Evolutionary conservation across 768 basidiomycete species (phyloP).

Genomic region (Russula lepida): DNA sequence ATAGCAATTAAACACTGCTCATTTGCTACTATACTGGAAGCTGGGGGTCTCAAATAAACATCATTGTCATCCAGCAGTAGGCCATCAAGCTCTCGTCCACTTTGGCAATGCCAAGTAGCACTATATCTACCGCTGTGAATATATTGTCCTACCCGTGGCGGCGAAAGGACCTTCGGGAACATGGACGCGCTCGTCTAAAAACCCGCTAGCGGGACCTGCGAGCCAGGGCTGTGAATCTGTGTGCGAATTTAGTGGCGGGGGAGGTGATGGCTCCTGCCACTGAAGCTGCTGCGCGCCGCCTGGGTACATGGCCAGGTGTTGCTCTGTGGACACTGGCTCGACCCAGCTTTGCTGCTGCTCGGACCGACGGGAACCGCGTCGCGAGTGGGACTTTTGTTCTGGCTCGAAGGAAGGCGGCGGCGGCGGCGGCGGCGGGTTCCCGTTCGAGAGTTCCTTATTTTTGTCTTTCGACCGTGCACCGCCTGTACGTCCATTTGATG

Average conservation of each 20-base stretch:
- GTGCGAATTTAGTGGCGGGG: conserved; percentile 3
- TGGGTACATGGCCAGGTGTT: not conserved
- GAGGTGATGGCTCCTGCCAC: conserved; percentile 1
- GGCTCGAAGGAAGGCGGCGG: not conserved
- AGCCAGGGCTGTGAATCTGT: conserved; percentile 16
- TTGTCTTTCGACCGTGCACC: conserved; percentile 16
- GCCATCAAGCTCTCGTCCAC: not conserved
- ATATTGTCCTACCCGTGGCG: conserved; percentile 21
- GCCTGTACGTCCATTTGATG: conserved; percentile 14
- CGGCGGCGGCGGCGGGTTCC: not conserved
- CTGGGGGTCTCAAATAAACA: not conserved
- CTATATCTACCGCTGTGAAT: conserved; percentile 18
- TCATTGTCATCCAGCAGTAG: not conserved
- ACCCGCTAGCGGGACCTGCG: conserved; percentile 20
- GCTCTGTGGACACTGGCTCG: not conserved
- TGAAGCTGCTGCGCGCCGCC: conserved; percentile 5
- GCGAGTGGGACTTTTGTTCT: conserved; percentile 4
- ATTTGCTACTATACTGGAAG: not conserved
- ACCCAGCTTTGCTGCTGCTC: conserved; percentile 12
- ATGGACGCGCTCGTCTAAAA: conserved; percentile 15
- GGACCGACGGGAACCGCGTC: conserved; percentile 18
- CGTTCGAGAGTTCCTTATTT: conserved; percentile 11
- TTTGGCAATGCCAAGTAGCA: not conserved
- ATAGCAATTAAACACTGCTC: not conserved
- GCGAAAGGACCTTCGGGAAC: conserved; percentile 18